Conservation (phyloP, 192 early-diverging fungal genomes). For the Chytriomyces sp. region DNA sequence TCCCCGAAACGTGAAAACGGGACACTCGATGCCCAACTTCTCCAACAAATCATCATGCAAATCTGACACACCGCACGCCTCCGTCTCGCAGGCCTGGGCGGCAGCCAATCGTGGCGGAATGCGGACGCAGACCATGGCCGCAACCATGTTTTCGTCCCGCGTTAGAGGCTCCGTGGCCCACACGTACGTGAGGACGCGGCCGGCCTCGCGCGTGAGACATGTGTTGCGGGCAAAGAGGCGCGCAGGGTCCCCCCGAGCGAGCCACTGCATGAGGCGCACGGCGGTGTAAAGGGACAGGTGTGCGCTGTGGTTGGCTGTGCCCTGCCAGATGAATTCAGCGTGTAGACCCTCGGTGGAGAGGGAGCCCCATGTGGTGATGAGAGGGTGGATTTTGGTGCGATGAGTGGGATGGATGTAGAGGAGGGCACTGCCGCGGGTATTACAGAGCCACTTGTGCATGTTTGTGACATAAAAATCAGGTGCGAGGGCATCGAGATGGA, state of each 20-base stretch:
- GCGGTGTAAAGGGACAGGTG: slow-evolving; percentile 28
- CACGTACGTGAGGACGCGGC: slow-evolving; percentile 17
- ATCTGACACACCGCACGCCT: slow-evolving; percentile 16
- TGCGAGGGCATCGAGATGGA: slow-evolving; percentile 34
- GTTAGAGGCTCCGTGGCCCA: slow-evolving; percentile 39
- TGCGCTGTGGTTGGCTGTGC: slow-evolving; percentile 42
- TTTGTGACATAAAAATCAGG: slow-evolving; percentile 62
- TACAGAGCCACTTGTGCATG: slow-evolving; percentile 49
- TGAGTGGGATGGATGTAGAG: slow-evolving; percentile 30
- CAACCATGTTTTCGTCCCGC: slow-evolving; percentile 17
- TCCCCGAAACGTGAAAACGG: slow-evolving; percentile 42
- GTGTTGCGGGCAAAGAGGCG: slow-evolving; percentile 27
- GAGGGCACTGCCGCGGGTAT: slow-evolving; percentile 38
- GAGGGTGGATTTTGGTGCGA: slow-evolving; percentile 26
- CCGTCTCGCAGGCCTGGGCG: slow-evolving; percentile 8
- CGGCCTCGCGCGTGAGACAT: slow-evolving; percentile 31
- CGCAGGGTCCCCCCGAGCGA: slow-evolving; percentile 10
- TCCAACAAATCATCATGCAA: slow-evolving; percentile 36
- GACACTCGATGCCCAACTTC: slow-evolving; percentile 33
- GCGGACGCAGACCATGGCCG: slow-evolving; percentile 29
- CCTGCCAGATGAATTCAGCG: slow-evolving; percentile 50
- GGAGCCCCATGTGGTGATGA: slow-evolving; percentile 34
- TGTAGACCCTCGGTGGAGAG: slow-evolving; percentile 2
- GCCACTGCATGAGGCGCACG: slow-evolving; percentile 25
- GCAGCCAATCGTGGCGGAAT: not conserved